Percentiles rank a stretch among this genome's conserved stretches.
Evolutionary conservation across 1,284 basidiomycete species (phyloP).

Genomic region (Trametes sp.): DNA sequence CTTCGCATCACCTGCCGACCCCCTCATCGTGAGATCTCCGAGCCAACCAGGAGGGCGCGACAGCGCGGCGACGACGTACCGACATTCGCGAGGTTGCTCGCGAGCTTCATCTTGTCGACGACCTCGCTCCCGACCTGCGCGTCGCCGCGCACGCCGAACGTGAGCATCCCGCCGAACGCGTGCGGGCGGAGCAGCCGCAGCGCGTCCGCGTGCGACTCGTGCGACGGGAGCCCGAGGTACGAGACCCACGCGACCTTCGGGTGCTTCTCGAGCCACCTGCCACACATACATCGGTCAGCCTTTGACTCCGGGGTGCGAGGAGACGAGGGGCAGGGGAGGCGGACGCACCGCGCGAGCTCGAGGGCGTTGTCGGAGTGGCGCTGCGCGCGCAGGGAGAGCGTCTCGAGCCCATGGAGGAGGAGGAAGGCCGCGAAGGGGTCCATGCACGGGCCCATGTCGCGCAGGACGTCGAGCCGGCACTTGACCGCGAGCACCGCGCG

Average conservation of each 20-base stretch:
- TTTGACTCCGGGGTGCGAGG: background rate
- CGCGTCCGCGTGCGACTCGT: slow-evolving; percentile 71
- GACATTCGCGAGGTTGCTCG: slow-evolving; percentile 82
- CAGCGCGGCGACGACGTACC: slow-evolving; percentile 46
- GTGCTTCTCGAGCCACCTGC: slow-evolving; percentile 72
- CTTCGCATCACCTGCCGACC: slow-evolving; percentile 70
- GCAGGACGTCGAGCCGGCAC: slow-evolving; percentile 77
- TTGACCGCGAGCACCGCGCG: slow-evolving; percentile 76
- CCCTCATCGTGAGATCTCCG: background rate
- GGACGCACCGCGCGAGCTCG: slow-evolving; percentile 66
- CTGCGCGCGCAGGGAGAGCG: slow-evolving; percentile 82
- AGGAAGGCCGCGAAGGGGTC: slow-evolving; percentile 90
- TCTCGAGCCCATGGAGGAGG: slow-evolving; percentile 86
- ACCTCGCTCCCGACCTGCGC: slow-evolving; percentile 65
- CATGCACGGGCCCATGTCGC: slow-evolving; percentile 79
- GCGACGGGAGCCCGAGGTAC: slow-evolving; percentile 76
- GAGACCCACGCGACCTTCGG: slow-evolving; percentile 82
- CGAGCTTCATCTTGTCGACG: slow-evolving; percentile 80
- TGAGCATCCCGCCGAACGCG: slow-evolving; percentile 79
- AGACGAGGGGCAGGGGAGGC: background rate
- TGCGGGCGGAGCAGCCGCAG: slow-evolving; percentile 62
- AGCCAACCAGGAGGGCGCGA: background rate
- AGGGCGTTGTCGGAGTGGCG: slow-evolving; percentile 82
- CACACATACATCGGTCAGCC: background rate
- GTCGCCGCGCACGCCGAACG: slow-evolving; percentile 82